Conservation (phyloP, 768 basidiomycete genomes). For the Agrocybe praecox region DNA sequence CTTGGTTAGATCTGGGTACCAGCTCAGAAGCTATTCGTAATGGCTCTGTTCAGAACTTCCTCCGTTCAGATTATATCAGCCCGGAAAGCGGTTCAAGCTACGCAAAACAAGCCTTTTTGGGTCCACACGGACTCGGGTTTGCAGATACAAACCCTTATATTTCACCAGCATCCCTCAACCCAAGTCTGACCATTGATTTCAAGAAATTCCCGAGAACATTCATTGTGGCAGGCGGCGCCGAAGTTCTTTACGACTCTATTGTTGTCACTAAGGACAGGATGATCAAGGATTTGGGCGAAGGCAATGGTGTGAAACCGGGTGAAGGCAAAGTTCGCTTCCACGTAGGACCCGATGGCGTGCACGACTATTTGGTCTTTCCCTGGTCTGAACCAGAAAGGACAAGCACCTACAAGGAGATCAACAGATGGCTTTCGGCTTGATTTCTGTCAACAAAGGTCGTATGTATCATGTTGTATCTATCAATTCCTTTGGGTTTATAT, state of each 20-base stretch:
- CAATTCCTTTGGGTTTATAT: background rate
- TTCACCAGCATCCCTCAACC: slow-evolving; percentile 55
- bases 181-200: slow-evolving; percentile 42
- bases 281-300: slow-evolving; percentile 52
- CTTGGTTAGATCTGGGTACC: slow-evolving; percentile 53
- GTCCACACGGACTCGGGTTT: slow-evolving; percentile 48
- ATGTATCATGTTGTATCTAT: background rate
- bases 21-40: slow-evolving; percentile 37
- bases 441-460: background rate
- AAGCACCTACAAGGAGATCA: slow-evolving; percentile 48
- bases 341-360: slow-evolving; percentile 53
- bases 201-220: slow-evolving; percentile 63
- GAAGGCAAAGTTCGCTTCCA: slow-evolving; percentile 48
- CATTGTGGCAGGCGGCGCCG: slow-evolving; percentile 58
- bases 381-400: slow-evolving; percentile 59
- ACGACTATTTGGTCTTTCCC: slow-evolving; percentile 53
- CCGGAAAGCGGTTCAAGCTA: slow-evolving; percentile 25
- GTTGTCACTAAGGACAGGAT: slow-evolving; percentile 48
- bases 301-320: slow-evolving; percentile 34
- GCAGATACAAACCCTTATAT: slow-evolving; percentile 54
- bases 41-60: slow-evolving; percentile 37
- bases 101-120: slow-evolving; percentile 43
- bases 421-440: slow-evolving; percentile 41
- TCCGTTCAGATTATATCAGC: slow-evolving; percentile 40
- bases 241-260: slow-evolving; percentile 58